Evolutionary conservation across 305 asterid species (phyloP).

Genomic region (Nicotiana rustica): DNA sequence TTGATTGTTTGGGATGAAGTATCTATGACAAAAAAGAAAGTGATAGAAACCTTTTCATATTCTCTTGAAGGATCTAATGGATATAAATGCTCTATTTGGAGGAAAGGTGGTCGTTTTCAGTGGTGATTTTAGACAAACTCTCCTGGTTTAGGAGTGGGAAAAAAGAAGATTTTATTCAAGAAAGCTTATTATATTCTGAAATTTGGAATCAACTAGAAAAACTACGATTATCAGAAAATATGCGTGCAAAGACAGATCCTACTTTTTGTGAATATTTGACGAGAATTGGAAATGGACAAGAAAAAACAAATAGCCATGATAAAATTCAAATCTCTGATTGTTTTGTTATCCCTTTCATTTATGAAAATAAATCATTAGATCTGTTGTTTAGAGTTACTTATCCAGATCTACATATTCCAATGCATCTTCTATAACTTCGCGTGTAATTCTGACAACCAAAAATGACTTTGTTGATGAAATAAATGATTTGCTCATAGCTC

Average conservation of each 20-base stretch:
- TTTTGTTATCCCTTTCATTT: not conserved
- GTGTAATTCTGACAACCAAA: not conserved
- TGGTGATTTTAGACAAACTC: slow-evolving; percentile 19
- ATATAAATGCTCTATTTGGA: not conserved
- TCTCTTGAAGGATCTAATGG: not conserved
- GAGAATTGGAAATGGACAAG: slow-evolving; percentile 6
- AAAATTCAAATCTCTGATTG: slow-evolving; percentile 16
- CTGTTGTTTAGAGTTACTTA: not conserved
- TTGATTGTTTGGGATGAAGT: slow-evolving; percentile 29
- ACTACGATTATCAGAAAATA: not conserved
- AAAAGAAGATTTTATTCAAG: not conserved
- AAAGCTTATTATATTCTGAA: slow-evolving; percentile 1
- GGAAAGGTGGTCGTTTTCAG: not conserved
- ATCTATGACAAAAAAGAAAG: slow-evolving; percentile 28
- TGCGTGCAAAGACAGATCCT: not conserved
- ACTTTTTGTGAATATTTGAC: not conserved
- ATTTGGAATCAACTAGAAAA: not conserved
- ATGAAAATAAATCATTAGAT: not conserved
- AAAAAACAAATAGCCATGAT: not conserved
- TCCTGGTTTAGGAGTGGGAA: not conserved
- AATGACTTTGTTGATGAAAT: slow-evolving; percentile 34
- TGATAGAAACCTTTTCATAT: slow-evolving; percentile 18
- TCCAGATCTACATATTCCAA: not conserved
- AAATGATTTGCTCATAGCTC: not conserved
- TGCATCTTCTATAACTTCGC: not conserved